Conservation (phyloP, 768 basidiomycete species). For the Suillus fuscotomentosus region DNA sequence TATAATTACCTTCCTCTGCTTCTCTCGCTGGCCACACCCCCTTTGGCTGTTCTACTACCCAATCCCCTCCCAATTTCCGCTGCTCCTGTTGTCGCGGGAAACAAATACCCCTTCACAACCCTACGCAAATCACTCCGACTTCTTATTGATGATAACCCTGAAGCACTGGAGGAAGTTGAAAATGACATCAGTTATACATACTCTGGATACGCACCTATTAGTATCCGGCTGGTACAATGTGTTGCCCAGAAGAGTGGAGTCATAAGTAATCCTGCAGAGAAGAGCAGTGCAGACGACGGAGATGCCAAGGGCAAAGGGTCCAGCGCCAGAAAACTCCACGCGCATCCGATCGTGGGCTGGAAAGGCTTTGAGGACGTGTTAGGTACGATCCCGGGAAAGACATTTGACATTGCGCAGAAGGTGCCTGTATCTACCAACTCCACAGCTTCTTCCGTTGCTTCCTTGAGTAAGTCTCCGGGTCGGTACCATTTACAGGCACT, state of each 20-base stretch:
- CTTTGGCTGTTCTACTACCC: conserved; percentile 66
- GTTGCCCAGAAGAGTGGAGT: conserved; percentile 89
- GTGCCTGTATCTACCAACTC: conserved; percentile 28
- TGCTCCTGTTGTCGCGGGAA: conserved; percentile 35
- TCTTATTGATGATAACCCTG: conserved; percentile 85
- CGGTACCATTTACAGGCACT: not conserved
- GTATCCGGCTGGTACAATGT: conserved; percentile 89
- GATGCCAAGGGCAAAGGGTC: conserved; percentile 38
- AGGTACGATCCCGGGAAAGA: conserved; percentile 78
- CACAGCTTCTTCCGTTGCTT: conserved; percentile 25
- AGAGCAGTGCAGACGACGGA: conserved; percentile 39
- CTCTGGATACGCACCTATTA: conserved; percentile 95
- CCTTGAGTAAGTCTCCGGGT: conserved; percentile 32
- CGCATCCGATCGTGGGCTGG: conserved; percentile 95
- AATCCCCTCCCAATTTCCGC: conserved; percentile 62
- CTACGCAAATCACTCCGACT: conserved; percentile 85
- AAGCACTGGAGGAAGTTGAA: conserved; percentile 77
- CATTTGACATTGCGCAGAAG: conserved; percentile 72
- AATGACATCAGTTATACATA: conserved; percentile 96
- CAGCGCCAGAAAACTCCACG: conserved; percentile 59
- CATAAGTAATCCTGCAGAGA: conserved; percentile 74
- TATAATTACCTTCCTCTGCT: conserved; percentile 70
- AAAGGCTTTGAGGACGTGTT: conserved; percentile 95
- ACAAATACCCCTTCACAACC: conserved; percentile 68
- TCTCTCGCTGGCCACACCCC: conserved; percentile 59